Percentiles rank a stretch among this genome's conserved stretches.
Conservation (phyloP, 106 monocot genomes). For the Apostasia shenzhenica region DNA sequence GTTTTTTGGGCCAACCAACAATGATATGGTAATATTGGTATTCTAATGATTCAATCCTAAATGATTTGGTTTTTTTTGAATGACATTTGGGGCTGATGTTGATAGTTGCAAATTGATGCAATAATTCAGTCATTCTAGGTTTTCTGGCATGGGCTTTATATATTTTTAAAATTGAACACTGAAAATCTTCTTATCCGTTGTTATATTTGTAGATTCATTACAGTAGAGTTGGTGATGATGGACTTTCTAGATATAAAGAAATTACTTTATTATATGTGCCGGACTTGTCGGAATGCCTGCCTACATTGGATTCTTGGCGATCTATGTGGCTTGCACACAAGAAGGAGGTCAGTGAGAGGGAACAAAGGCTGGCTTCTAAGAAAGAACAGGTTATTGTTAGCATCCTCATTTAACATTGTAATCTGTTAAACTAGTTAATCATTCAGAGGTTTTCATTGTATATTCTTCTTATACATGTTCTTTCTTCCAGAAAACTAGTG, state of each 20-base stretch:
- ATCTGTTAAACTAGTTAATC: not conserved
- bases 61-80: too few species aligned
- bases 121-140: too few species aligned
- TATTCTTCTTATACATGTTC: not conserved
- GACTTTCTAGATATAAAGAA: conserved; percentile 81
- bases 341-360: conserved; percentile 32
- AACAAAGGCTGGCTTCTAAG: conserved; percentile 22
- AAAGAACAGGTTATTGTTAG: conserved; percentile 39
- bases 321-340: conserved; percentile 56
- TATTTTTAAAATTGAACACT: not conserved
- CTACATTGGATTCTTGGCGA: conserved; percentile 81
- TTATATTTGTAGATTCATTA: conserved; percentile 72
- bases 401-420: not conserved
- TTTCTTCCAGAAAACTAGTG: conserved; percentile 31
- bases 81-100: too few species aligned
- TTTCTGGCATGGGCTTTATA: not conserved
- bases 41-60: too few species aligned
- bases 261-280: conserved; percentile 83
- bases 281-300: conserved; percentile 73
- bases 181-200: not conserved
- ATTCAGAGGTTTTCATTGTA: not conserved
- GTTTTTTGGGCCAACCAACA: too few species aligned
- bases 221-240: conserved; percentile 76
- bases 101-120: too few species aligned
- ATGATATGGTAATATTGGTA: too few species aligned